A percentile compares a stretch with the other conserved stretches of the same genome.
phyloP scores from a whole-genome alignment of 2,329 filamentous ascomycete genomes.

The Neofusicoccum umdonicola region DNA sequence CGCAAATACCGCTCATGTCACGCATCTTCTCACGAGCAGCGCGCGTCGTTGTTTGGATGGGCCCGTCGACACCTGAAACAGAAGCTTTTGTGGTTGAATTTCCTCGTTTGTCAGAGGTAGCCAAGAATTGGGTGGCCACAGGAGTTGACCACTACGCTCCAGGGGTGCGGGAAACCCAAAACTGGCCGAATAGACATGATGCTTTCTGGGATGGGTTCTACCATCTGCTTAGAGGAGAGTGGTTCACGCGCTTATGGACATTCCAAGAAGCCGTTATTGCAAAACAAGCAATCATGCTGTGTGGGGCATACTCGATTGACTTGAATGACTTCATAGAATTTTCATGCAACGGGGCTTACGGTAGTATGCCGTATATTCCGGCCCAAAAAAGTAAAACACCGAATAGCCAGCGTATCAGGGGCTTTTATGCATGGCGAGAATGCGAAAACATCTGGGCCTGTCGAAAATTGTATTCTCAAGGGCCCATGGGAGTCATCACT shows the following conservation, averaged over 20 bases:
- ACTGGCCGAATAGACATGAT: background rate
- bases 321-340: background rate
- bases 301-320: background rate
- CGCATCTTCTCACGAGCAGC: background rate
- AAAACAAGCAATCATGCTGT: background rate
- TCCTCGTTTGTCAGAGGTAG: background rate
- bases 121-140: background rate
- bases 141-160: background rate
- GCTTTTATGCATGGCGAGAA: background rate
- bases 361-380: background rate
- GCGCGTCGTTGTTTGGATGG: background rate
- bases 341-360: rapidly evolving
- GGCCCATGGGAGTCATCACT: rapidly evolving
- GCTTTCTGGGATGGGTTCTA: background rate
- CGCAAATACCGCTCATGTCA: background rate
- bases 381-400: too few species aligned
- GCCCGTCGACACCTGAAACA: background rate
- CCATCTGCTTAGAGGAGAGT: background rate
- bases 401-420: too few species aligned
- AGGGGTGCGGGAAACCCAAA: background rate
- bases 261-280: background rate
- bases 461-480: background rate
- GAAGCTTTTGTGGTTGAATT: background rate
- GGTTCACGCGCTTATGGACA: background rate
- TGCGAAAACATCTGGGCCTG: rapidly evolving